Evolutionary conservation across 495 filamentous ascomycete species (phyloP).

Genomic region (Platismatia glauca): DNA sequence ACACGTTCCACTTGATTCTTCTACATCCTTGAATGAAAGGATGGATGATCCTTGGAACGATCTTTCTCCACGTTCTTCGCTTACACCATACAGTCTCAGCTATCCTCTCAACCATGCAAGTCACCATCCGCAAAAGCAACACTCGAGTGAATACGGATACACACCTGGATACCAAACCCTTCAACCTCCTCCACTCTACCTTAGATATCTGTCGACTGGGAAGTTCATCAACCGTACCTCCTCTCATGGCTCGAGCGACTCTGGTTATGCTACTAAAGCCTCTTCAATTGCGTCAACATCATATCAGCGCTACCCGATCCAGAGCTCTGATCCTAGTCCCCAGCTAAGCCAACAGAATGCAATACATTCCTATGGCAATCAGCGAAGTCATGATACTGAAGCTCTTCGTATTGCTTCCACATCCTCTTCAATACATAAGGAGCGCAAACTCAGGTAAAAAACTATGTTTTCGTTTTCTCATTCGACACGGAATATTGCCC

Average conservation of each 20-base stretch:
- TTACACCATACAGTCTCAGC: too few species aligned
- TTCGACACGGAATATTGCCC: not conserved
- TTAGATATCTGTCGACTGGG: too few species aligned
- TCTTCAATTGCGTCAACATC: too few species aligned
- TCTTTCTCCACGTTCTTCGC: too few species aligned
- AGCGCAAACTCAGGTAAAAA: not conserved
- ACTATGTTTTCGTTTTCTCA: slow-evolving; percentile 19
- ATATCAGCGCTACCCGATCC: not conserved
- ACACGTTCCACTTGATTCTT: too few species aligned
- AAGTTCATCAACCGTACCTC: not conserved
- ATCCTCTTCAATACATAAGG: not conserved
- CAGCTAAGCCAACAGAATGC: too few species aligned
- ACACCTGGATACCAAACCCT: not conserved
- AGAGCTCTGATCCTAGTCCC: too few species aligned
- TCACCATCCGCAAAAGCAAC: not conserved
- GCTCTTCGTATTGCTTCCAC: not conserved
- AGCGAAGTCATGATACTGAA: not conserved
- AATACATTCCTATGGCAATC: not conserved
- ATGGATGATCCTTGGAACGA: too few species aligned
- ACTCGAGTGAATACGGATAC: not conserved
- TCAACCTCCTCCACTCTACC: not conserved
- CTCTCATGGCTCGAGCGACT: not conserved
- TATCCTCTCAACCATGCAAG: too few species aligned
- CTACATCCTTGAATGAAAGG: too few species aligned
- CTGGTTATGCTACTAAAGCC: not conserved